Base-by-base conservation (phyloP, 164 flowering plant genomes). In the Stephania japonica region DNA sequence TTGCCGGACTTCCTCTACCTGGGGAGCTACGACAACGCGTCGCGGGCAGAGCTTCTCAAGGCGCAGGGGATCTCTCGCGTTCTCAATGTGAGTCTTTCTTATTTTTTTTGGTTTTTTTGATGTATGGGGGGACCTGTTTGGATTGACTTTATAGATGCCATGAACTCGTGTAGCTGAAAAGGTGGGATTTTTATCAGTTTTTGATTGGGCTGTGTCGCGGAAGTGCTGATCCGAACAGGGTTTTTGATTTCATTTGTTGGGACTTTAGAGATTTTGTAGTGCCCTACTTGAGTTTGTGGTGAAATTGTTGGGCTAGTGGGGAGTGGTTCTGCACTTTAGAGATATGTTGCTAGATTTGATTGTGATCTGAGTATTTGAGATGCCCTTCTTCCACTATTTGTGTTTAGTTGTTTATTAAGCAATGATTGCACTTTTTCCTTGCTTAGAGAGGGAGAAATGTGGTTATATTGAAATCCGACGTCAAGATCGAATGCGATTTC, bases 1-100 rank as follows among this genome's bases (percentile, higher is more conserved):
- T 72, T 95, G 76, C 96, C 94, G 19, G 98, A 89, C 25, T 93
- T 95, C 74, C 91, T 95, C 3, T 95, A 85, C 80, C 70, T 93
- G 81, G 99, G 99, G 7, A 90, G 97, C 81, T 95, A 92, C 68
- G 98, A 95, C 71, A 92, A 95, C 83, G 99, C 99, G 5, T 90
- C 99, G 0, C 85, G 97, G 5, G 84, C 90, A 5, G 97, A 93
- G 82, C 93, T 95, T 69, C 91, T 92, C 71, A 92, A 90, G 84
- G 79, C 96, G 49, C 97, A 91, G 42, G 98, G 98, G 73, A 91
- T 95, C 75, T 85, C 97, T 65, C 86, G 88, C 10, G 76, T 95
- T 69, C 97, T 95, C 69, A 95, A 95, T 85, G 99, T 95, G 61
- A 85, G 87, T 42, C 9, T 56, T 41, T 14, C 18, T 42, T 49